A percentile compares a stretch with the other conserved stretches of the same genome.
Conservation (phyloP, 352 stramenopile species). For the Phytophthora fragariae region DNA sequence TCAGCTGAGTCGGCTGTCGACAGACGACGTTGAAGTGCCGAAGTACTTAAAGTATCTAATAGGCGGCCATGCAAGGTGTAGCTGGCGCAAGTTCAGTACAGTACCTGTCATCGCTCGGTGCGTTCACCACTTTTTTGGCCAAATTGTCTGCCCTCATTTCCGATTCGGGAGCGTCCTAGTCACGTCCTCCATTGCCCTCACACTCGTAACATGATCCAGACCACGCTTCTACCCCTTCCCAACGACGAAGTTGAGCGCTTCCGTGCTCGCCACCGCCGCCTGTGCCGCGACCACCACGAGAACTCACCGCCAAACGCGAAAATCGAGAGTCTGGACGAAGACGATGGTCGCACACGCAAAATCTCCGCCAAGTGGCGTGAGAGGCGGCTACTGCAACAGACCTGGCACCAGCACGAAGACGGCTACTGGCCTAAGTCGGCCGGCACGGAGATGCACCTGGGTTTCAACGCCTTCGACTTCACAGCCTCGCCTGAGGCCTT, state of each 20-base stretch:
- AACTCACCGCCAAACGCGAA: background rate
- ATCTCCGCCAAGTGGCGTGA: constrained; percentile 32
- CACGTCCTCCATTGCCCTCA: background rate
- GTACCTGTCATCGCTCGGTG: background rate
- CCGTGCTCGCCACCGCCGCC: constrained; percentile 44
- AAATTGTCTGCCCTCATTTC: background rate
- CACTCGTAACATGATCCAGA: constrained; percentile 21
- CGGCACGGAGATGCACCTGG: constrained; percentile 26
- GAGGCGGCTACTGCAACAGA: constrained; percentile 15
- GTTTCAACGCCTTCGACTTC: constrained; percentile 53
- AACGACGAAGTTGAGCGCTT: constrained; percentile 46
- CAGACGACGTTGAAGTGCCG: background rate
- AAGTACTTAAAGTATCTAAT: background rate
- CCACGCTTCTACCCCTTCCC: background rate
- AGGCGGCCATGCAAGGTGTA: background rate
- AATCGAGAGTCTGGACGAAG: constrained; percentile 20
- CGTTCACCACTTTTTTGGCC: background rate
- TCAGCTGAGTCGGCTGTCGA: background rate
- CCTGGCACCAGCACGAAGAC: constrained; percentile 26
- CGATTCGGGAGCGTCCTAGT: background rate
- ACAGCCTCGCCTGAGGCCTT: constrained; percentile 42
- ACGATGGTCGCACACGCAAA: constrained; percentile 47
- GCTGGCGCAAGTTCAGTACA: background rate
- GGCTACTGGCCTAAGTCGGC: constrained; percentile 27
- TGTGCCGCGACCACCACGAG: constrained; percentile 32